A percentile compares a stretch with the other conserved stretches of the same genome.
Evolutionary conservation across 2,329 filamentous ascomycete genomes (phyloP).

Genomic region (Aspergillus sp.): DNA sequence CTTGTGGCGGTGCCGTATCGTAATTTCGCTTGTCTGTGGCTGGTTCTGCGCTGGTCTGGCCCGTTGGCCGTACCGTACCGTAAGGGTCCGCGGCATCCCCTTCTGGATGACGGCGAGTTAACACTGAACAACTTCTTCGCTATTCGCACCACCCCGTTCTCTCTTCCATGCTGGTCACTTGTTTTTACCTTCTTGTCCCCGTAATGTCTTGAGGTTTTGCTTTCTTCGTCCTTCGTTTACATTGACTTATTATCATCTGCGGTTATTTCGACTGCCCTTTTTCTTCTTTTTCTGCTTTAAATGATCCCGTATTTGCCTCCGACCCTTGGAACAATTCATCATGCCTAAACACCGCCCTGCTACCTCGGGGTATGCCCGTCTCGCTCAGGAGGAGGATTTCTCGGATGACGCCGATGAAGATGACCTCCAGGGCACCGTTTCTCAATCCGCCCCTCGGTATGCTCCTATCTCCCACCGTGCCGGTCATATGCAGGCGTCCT

Average conservation of each 20-base stretch:
- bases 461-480: constrained; percentile 50
- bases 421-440: constrained; percentile 52
- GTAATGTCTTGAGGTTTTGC: constrained; percentile 1
- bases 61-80: background rate
- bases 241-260: no score
- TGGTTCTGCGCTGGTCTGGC: background rate
- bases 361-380: constrained; percentile 78
- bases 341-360: constrained; percentile 67
- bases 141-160: background rate
- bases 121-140: constrained; percentile 6
- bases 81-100: background rate
- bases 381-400: constrained; percentile 69
- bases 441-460: constrained; percentile 56
- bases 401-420: constrained; percentile 69
- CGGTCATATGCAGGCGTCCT: constrained; percentile 45
- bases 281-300: background rate
- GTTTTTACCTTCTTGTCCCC: constrained; percentile 2
- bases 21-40: background rate
- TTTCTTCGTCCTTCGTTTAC: background rate
- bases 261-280: background rate
- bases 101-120: background rate
- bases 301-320: constrained; percentile 1
- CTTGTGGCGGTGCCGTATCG: constrained; percentile 1
- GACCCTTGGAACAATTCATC: constrained; percentile 23
- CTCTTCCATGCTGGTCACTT: background rate